Evolutionary conservation across 192 early-diverging fungal species (phyloP).

Genomic region (Podila epigama): DNA sequence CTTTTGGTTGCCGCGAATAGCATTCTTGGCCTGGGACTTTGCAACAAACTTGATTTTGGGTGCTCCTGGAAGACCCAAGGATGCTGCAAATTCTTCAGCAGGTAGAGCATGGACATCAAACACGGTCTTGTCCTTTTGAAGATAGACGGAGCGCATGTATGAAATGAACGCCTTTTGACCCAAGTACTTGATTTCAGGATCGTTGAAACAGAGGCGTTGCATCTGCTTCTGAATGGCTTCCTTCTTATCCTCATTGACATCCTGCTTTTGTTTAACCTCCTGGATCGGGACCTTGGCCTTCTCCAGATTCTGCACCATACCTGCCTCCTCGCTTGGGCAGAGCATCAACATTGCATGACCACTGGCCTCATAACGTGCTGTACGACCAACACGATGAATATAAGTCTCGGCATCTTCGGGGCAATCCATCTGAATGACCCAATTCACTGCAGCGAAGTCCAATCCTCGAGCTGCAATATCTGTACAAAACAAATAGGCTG

Average conservation of each 20-base stretch:
- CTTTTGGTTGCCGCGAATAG: conserved; percentile 61
- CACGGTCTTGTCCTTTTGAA: conserved; percentile 90
- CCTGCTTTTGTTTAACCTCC: conserved; percentile 86
- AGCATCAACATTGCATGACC: conserved; percentile 91
- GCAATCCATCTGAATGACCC: conserved; percentile 98
- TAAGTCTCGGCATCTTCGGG: conserved; percentile 97
- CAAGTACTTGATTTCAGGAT: conserved; percentile 95
- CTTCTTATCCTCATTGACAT: conserved; percentile 67
- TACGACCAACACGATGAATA: conserved; percentile 98
- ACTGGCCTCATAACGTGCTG: conserved; percentile 89
- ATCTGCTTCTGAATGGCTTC: conserved; percentile 82
- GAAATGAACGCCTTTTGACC: conserved; percentile 96
- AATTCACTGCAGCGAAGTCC: conserved; percentile 98
- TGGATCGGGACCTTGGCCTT: conserved; percentile 87
- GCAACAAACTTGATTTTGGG: conserved; percentile 94
- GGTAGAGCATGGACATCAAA: conserved; percentile 92
- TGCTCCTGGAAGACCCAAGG: conserved; percentile 93
- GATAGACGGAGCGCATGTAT: conserved; percentile 91
- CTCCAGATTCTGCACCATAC: conserved; percentile 77
- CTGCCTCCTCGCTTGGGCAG: conserved; percentile 86
- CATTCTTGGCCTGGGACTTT: conserved; percentile 74
- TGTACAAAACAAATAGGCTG: conserved; percentile 88
- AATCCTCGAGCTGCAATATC: conserved; percentile 97
- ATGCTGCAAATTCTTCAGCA: conserved; percentile 84
- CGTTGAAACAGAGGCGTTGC: conserved; percentile 90